A percentile compares a stretch with the other conserved stretches of the same genome.
These are phyloP conservation scores for Fusarium floridanum DNA, from an alignment of 2,329 filamentous ascomycete species.

Conservation along the genomic window DNA sequence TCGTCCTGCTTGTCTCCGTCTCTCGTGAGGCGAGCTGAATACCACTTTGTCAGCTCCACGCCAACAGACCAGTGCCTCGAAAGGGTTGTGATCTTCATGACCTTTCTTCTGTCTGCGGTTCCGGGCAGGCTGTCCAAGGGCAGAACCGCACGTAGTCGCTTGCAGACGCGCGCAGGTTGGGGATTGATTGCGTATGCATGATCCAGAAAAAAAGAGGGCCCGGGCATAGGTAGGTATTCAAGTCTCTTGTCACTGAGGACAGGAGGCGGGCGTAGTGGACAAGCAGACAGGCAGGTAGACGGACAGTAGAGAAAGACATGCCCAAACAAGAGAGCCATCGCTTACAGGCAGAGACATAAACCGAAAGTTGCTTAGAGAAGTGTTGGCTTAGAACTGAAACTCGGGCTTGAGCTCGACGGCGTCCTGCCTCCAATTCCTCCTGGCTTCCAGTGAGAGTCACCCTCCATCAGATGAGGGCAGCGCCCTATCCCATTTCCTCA, in stretches of 20 bases:
- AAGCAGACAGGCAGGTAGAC: not conserved
- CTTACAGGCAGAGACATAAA: not conserved
- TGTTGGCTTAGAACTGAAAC: not conserved
- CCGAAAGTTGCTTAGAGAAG: not conserved
- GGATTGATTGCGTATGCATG: constrained; percentile 15
- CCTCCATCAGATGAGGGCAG: constrained; percentile 3
- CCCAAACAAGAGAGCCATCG: constrained; percentile 1
- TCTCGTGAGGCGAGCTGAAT: constrained; percentile 1
- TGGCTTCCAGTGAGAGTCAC: not conserved
- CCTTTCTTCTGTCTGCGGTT: not conserved
- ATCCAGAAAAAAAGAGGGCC: constrained; percentile 14
- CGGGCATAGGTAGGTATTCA: not conserved
- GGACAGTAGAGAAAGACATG: not conserved
- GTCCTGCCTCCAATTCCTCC: not conserved
- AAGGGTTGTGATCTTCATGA: constrained; percentile 3
- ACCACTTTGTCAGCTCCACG: not conserved
- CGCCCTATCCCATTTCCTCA: not conserved
- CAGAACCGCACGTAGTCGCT: not conserved
- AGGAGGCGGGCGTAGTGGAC: constrained; percentile 2
- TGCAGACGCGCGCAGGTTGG: not conserved
- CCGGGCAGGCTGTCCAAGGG: not conserved
- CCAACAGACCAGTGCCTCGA: not conserved
- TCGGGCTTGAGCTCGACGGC: not conserved
- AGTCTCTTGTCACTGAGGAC: constrained; percentile 3
- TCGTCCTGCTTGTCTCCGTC: not conserved